Conservation (phyloP, 2,329 filamentous ascomycete genomes). For the Colletotrichum ledebouriae region DNA sequence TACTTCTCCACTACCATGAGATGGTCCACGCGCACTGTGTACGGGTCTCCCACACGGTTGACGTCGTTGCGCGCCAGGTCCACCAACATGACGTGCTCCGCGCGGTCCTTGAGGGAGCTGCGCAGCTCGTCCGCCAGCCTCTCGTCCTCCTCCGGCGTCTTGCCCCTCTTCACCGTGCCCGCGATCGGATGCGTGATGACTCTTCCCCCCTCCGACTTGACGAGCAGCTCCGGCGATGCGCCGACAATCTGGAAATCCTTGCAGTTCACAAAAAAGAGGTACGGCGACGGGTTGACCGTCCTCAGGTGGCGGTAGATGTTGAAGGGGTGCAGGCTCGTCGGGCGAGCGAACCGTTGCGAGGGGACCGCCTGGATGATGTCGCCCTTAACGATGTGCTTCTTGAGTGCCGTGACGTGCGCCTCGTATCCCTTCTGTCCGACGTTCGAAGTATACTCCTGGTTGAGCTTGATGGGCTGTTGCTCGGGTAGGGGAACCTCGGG, state of each 20-base stretch:
- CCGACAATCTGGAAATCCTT: conserved; percentile 94
- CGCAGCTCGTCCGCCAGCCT: conserved; percentile 81
- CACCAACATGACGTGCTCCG: conserved; percentile 97
- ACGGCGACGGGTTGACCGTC: conserved; percentile 97
- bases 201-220: conserved; percentile 87
- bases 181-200: conserved; percentile 98
- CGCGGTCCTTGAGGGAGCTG: conserved; percentile 88
- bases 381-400: conserved; percentile 89
- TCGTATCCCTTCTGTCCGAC: conserved; percentile 92
- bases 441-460: conserved; percentile 90
- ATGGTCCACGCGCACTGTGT: conserved; percentile 89
- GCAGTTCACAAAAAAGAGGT: conserved; percentile 96
- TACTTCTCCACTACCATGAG: conserved; percentile 96
- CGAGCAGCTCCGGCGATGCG: conserved; percentile 92
- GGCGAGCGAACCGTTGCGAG: conserved; percentile 90
- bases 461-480: conserved; percentile 78
- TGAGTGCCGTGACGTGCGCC: conserved; percentile 85
- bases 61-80: conserved; percentile 97
- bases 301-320: conserved; percentile 97
- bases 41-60: conserved; percentile 93
- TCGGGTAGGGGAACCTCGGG: conserved; percentile 82
- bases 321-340: conserved; percentile 93
- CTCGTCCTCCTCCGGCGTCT: conserved; percentile 84
- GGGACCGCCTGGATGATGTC: conserved; percentile 99
- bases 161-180: conserved; percentile 91